These are phyloP conservation scores for Gynandropsis gynandra DNA, from an alignment of 345 rosid species.

Conservation along the genomic window DNA sequence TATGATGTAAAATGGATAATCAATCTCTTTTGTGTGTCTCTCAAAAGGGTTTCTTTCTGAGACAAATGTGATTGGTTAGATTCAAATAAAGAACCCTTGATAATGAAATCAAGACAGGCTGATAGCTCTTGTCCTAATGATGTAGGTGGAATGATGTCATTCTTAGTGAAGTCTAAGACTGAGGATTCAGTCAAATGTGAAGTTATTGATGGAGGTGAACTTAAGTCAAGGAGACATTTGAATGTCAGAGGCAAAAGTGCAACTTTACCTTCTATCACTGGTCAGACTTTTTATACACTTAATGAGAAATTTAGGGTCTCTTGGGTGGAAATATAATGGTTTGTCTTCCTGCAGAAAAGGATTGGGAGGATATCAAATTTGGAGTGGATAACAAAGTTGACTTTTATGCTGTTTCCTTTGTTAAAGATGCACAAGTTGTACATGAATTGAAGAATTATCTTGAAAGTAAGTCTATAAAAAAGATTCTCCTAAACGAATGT, in stretches of 20 bases:
- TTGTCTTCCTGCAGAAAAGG: constrained; percentile 64
- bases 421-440: constrained; percentile 98
- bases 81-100: no score
- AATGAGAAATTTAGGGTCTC: neutral
- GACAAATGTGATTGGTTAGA: no score
- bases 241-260: constrained; percentile 99
- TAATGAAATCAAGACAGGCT: no score
- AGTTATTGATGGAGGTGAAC: constrained; percentile 99
- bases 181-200: constrained; percentile 93
- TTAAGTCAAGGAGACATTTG: constrained; percentile 92
- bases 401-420: constrained; percentile 96
- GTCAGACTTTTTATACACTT: constrained; percentile 30
- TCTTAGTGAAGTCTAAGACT: constrained; percentile 82
- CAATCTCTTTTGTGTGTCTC: neutral
- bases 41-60: neutral
- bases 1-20: constrained; percentile 20
- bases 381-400: constrained; percentile 96
- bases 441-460: constrained; percentile 95
- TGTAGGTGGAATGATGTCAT: constrained; percentile 98
- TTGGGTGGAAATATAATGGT: neutral
- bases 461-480: constrained; percentile 35
- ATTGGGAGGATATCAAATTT: constrained; percentile 98
- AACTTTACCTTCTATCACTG: constrained; percentile 94
- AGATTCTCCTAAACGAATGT: constrained; percentile 8
- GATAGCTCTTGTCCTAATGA: constrained; percentile 22